phyloP scores from a whole-genome alignment of 164 flowering plant species.

The Vitis cinerea region DNA sequence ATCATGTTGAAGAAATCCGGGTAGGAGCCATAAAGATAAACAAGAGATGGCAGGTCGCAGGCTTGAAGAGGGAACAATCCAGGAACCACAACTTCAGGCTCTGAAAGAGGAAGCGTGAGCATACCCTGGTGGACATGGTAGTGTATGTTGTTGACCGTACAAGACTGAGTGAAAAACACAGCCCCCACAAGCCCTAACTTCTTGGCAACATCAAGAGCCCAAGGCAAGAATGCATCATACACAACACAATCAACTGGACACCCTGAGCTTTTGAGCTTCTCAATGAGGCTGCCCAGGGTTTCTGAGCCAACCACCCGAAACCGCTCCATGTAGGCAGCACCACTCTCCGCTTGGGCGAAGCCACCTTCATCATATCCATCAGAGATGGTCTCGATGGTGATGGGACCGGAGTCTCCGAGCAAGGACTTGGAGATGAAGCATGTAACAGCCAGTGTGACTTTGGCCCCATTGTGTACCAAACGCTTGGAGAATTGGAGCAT shows the following conservation, averaged over 20 bases:
- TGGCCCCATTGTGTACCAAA: slow-evolving; percentile 10
- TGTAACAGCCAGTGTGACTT: slow-evolving; percentile 15
- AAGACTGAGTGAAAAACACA: slow-evolving; percentile 38
- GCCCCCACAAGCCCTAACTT: slow-evolving; percentile 21
- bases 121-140: slow-evolving; percentile 26
- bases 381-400: slow-evolving; percentile 13
- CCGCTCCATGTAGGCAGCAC: slow-evolving; percentile 3
- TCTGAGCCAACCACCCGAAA: slow-evolving; percentile 13
- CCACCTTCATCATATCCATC: slow-evolving; percentile 27
- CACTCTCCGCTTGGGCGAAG: neutral
- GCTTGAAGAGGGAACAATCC: slow-evolving; percentile 32
- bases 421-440: slow-evolving; percentile 12
- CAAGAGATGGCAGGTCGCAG: slow-evolving; percentile 39
- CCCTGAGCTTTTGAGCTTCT: slow-evolving; percentile 6
- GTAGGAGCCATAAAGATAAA: neutral
- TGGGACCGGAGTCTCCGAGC: neutral
- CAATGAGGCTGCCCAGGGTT: slow-evolving; percentile 15
- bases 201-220: slow-evolving; percentile 37
- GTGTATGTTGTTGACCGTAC: slow-evolving; percentile 25
- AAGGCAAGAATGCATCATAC: slow-evolving; percentile 31
- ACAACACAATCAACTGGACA: slow-evolving; percentile 20
- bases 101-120: slow-evolving; percentile 14
- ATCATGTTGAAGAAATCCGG: too few species aligned
- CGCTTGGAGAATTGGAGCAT: slow-evolving; percentile 29
- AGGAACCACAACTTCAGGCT: slow-evolving; percentile 21